A percentile compares a stretch with the other conserved stretches of the same genome.
phyloP scores from a whole-genome alignment of 345 rosid genomes.

The Lagerstroemia speciosa region DNA sequence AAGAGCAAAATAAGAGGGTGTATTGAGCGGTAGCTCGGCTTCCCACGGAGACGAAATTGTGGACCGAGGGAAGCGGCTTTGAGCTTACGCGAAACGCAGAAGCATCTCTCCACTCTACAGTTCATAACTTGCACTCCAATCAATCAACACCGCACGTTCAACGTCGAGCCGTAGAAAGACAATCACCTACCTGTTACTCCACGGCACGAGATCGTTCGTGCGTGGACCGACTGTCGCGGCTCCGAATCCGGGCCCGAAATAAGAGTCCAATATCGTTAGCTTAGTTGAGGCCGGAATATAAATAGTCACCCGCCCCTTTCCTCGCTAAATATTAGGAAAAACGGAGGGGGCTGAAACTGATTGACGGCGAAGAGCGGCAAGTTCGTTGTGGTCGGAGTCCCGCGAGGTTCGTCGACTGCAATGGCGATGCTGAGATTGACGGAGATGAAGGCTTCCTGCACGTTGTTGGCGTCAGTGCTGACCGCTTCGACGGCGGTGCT shows the following conservation, averaged over 20 bases:
- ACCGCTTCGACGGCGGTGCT: conserved; percentile 33
- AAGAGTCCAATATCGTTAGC: not conserved
- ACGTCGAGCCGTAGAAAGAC: too few species aligned
- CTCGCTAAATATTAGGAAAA: not conserved
- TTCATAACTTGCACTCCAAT: not conserved
- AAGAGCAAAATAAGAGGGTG: too few species aligned
- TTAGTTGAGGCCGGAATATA: not conserved
- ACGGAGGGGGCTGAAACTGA: not conserved
- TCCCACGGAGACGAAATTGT: not conserved
- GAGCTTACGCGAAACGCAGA: not conserved
- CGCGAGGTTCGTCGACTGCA: conserved; percentile 19
- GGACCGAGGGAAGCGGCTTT: not conserved
- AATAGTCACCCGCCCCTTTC: not conserved
- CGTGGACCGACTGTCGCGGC: not conserved
- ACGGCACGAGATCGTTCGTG: too few species aligned
- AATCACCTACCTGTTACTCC: too few species aligned
- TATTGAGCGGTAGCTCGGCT: too few species aligned
- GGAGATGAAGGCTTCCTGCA: conserved; percentile 30
- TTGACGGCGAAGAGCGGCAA: not conserved
- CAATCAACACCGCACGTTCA: not conserved
- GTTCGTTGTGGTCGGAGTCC: conserved; percentile 14
- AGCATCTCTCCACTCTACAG: not conserved
- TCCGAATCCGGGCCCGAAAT: not conserved
- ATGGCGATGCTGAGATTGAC: not conserved
- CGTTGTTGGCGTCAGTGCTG: conserved; percentile 22